Evolutionary conservation across 208 protist species (phyloP).

Genomic region (Leishmania aethiopica): DNA sequence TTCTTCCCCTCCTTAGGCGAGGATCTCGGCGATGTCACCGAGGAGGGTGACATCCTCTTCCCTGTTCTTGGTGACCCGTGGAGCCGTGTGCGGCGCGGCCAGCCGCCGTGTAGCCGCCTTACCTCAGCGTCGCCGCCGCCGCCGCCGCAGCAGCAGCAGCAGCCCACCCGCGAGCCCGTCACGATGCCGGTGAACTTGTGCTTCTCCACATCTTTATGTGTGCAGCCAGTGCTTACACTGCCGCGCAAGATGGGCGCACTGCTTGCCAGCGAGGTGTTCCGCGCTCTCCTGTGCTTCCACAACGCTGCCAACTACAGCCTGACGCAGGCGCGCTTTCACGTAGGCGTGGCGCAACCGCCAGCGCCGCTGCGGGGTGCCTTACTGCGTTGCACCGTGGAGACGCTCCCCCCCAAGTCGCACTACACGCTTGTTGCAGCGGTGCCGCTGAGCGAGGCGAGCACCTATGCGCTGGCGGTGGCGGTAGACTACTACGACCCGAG

Average conservation of each 20-base stretch:
- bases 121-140: background rate
- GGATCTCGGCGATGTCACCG: constrained; percentile 41
- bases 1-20: constrained; percentile 35
- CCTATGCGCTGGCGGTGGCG: constrained; percentile 51
- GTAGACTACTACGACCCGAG: constrained; percentile 60
- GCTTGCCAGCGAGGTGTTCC: constrained; percentile 57
- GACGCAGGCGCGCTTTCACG: constrained; percentile 26
- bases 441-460: constrained; percentile 29
- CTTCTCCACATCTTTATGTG: constrained; percentile 30
- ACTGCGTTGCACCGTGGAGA: constrained; percentile 32
- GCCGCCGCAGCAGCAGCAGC: background rate
- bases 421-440: constrained; percentile 26
- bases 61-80: constrained; percentile 44
- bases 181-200: constrained; percentile 2
- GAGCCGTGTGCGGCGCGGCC: constrained; percentile 3
- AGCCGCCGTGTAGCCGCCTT: background rate
- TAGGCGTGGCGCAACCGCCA: constrained; percentile 37
- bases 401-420: constrained; percentile 32
- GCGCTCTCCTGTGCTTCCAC: constrained; percentile 67
- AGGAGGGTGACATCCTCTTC: constrained; percentile 81
- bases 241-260: constrained; percentile 54
- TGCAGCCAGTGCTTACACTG: constrained; percentile 54
- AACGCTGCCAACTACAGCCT: constrained; percentile 71
- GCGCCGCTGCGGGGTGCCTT: constrained; percentile 22
- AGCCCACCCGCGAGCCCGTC: background rate